phyloP scores from a whole-genome alignment of 345 rosid genomes.

The Arabis alpina region DNA sequence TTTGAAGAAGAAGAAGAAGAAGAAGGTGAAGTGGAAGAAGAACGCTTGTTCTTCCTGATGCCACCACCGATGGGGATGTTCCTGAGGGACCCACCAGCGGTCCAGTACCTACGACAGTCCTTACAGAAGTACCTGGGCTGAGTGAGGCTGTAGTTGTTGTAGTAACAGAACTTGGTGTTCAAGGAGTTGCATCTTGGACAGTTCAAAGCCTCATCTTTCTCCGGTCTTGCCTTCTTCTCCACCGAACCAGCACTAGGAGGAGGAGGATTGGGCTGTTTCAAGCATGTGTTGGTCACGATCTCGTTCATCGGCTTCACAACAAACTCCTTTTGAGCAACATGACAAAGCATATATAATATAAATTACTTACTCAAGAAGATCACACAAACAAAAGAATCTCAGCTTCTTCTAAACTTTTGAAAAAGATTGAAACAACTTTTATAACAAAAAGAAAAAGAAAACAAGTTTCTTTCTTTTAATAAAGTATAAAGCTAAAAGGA shows the following conservation, averaged over 20 bases:
- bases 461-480: background rate
- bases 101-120: slow-evolving; percentile 92
- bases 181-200: slow-evolving; percentile 90
- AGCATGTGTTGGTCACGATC: slow-evolving; percentile 66
- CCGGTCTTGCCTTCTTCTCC: slow-evolving; percentile 73
- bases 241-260: slow-evolving; percentile 11
- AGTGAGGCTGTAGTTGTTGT: slow-evolving; percentile 80
- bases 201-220: slow-evolving; percentile 66
- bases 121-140: slow-evolving; percentile 94
- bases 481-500: slow-evolving; percentile 1
- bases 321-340: slow-evolving; percentile 57
- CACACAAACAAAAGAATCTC: background rate
- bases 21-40: slow-evolving; percentile 48
- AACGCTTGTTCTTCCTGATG: slow-evolving; percentile 85
- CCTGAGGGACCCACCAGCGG: slow-evolving; percentile 92
- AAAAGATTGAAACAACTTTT: slow-evolving; percentile 22
- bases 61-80: slow-evolving; percentile 98
- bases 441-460: background rate
- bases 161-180: slow-evolving; percentile 91
- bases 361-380: background rate
- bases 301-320: slow-evolving; percentile 90
- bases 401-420: background rate
- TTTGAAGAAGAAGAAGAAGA: slow-evolving; percentile 50
- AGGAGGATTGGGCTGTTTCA: slow-evolving; percentile 38
- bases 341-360: background rate